phyloP scores from a whole-genome alignment of 495 filamentous ascomycete species.

The Neurospora sp. region DNA sequence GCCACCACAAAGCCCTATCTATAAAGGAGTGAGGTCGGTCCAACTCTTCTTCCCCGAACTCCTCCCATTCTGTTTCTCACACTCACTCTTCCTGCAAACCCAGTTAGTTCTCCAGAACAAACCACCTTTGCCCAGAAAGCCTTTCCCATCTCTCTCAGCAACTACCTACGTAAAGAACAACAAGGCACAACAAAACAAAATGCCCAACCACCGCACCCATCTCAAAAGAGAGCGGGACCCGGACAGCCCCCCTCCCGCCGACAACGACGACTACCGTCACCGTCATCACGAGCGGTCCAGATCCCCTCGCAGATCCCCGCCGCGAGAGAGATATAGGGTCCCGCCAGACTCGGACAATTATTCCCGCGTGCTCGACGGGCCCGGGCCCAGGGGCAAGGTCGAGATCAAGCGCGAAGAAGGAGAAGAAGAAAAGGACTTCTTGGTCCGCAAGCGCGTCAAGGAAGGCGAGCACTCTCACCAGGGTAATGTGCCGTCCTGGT shows the following conservation, averaged over 20 bases:
- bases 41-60: not conserved
- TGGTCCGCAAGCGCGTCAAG: not conserved
- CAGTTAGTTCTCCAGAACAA: not conserved
- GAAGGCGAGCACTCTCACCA: not conserved
- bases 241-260: not conserved
- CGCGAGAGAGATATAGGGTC: not conserved
- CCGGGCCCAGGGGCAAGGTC: not conserved
- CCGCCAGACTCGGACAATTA: no score
- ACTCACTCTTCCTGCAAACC: not conserved
- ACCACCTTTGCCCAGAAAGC: not conserved
- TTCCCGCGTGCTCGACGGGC: no score
- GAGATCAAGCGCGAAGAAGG: not conserved
- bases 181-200: not conserved
- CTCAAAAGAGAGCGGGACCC: not conserved
- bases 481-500: not conserved
- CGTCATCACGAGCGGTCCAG: not conserved
- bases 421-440: not conserved
- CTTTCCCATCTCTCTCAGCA: not conserved
- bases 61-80: not conserved
- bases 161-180: not conserved
- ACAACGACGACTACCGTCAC: not conserved
- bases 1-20: not conserved
- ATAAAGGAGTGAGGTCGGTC: not conserved
- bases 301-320: not conserved
- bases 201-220: not conserved